A percentile compares a stretch with the other conserved stretches of the same genome.
These are phyloP conservation scores for Microsporum canis DNA, from an alignment of 2,329 filamentous ascomycete species.

Conservation along the genomic window DNA sequence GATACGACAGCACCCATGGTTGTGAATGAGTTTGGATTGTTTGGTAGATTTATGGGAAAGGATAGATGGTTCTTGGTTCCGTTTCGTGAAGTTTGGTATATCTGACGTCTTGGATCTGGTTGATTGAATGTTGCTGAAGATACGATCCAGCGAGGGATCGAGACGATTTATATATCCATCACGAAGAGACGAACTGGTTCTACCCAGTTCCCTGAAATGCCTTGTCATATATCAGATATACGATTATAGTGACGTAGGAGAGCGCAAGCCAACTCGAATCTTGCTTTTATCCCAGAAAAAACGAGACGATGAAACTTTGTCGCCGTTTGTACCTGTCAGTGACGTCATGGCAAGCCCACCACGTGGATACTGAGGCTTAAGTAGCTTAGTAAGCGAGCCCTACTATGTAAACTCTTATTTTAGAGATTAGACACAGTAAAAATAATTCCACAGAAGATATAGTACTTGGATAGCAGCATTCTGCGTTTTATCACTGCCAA, in stretches of 20 bases:
- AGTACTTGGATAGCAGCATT: too few relatives aligned
- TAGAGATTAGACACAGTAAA: too few relatives aligned
- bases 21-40: not conserved
- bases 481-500: too few relatives aligned
- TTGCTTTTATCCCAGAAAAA: not conserved
- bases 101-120: not conserved
- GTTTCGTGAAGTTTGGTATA: not conserved
- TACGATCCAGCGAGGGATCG: not conserved
- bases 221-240: not conserved
- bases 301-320: not conserved
- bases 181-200: not conserved
- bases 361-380: not conserved
- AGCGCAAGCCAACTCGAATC: not conserved
- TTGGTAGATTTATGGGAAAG: too few relatives aligned
- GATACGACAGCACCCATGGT: constrained; percentile 75
- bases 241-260: not conserved
- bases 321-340: not conserved
- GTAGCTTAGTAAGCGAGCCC: not conserved
- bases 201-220: not conserved
- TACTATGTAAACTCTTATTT: too few relatives aligned
- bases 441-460: too few relatives aligned
- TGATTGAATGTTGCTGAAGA: not conserved
- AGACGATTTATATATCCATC: not conserved
- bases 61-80: not conserved
- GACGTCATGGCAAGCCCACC: not conserved